Evolutionary conservation across 768 basidiomycete species (phyloP).

Genomic region (Coprinopsis sp.): DNA sequence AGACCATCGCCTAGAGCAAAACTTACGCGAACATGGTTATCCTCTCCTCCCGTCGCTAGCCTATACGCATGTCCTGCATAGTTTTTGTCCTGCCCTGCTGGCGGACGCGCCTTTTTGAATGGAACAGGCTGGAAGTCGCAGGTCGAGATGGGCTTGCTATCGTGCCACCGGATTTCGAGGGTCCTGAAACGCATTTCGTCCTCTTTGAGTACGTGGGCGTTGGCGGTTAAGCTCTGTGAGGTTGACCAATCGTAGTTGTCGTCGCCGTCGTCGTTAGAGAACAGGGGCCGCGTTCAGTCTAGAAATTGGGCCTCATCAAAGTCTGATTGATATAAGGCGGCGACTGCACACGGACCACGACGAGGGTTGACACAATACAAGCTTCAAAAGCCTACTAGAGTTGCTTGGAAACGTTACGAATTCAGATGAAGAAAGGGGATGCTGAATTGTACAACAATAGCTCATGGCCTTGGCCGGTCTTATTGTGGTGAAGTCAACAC

Average conservation of each 20-base stretch:
- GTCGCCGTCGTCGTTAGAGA: neutral
- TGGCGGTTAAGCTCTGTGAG: too few species aligned
- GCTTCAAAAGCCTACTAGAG: neutral
- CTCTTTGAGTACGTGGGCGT: too few species aligned
- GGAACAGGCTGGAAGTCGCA: conserved; percentile 91
- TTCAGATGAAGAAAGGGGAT: too few species aligned
- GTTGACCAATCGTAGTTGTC: neutral
- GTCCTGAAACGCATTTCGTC: conserved; percentile 78
- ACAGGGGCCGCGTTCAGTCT: neutral
- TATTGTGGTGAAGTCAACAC: too few species aligned
- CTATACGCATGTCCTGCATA: conserved; percentile 76
- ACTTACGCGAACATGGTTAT: conserved; percentile 94
- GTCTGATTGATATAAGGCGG: neutral
- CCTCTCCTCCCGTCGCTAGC: conserved; percentile 92
- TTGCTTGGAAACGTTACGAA: neutral
- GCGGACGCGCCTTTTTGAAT: conserved; percentile 76
- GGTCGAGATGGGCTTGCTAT: conserved; percentile 90
- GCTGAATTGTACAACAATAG: too few species aligned
- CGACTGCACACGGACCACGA: neutral
- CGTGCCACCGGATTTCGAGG: conserved; percentile 95
- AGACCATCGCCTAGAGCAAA: neutral
- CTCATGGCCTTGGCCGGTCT: too few species aligned
- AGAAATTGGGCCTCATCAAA: neutral
- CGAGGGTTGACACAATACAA: too few species aligned
- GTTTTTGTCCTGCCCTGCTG: conserved; percentile 42